phyloP scores from a whole-genome alignment of 495 filamentous ascomycete species.

The Cudoniella acicularis region DNA sequence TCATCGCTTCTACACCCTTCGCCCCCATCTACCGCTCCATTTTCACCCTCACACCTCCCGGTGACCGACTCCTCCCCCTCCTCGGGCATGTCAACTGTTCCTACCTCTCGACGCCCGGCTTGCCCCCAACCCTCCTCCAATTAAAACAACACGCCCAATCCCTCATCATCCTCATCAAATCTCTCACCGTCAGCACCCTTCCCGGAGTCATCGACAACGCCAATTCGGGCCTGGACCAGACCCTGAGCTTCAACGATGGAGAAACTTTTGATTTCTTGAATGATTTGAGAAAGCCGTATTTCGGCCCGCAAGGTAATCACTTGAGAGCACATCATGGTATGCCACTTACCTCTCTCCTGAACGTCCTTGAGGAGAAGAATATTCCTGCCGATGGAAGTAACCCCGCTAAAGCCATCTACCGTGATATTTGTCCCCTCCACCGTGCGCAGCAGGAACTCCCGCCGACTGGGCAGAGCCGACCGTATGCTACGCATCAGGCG shows the following conservation, averaged over 20 bases:
- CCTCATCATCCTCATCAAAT: slow-evolving; percentile 44
- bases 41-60: slow-evolving; percentile 7
- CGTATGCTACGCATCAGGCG: slow-evolving; percentile 42
- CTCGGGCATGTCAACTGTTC: slow-evolving; percentile 38
- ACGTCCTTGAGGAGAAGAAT: slow-evolving; percentile 37
- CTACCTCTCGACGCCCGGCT: slow-evolving; percentile 43
- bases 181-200: slow-evolving; percentile 29
- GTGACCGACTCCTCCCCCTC: background rate
- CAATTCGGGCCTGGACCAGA: slow-evolving; percentile 17
- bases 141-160: slow-evolving; percentile 55
- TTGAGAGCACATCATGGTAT: slow-evolving; percentile 30
- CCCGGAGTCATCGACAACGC: slow-evolving; percentile 18
- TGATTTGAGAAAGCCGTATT: slow-evolving; percentile 40
- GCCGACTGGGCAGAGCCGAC: slow-evolving; percentile 12
- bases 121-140: slow-evolving; percentile 43
- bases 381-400: slow-evolving; percentile 33
- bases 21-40: slow-evolving; percentile 16
- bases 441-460: slow-evolving; percentile 1
- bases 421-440: slow-evolving; percentile 22
- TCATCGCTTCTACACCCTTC: slow-evolving; percentile 10
- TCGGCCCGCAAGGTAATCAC: slow-evolving; percentile 35
- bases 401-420: slow-evolving; percentile 1
- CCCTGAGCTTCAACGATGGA: slow-evolving; percentile 11
- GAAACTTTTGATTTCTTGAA: slow-evolving; percentile 49
- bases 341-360: slow-evolving; percentile 41